These are phyloP conservation scores for Rhazya stricta DNA, from an alignment of 257 asterid genomes.

Conservation along the genomic window DNA sequence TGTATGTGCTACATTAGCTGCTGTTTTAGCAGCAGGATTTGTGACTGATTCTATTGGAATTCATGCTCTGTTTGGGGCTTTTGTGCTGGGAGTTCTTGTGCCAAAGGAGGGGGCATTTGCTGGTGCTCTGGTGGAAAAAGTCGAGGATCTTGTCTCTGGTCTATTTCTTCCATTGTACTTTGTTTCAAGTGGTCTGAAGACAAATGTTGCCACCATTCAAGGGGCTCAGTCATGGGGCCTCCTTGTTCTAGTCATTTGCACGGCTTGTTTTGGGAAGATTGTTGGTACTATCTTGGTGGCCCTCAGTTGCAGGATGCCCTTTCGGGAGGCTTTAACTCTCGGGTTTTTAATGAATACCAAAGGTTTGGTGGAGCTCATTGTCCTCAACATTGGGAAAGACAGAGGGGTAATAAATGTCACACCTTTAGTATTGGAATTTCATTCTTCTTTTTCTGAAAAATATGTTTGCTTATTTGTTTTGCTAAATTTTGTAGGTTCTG, in stretches of 20 bases:
- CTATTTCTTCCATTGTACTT: conserved; percentile 47
- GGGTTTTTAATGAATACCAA: conserved; percentile 58
- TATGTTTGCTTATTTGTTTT: neutral
- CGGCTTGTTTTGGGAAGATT: conserved; percentile 45
- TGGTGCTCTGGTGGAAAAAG: conserved; percentile 37
- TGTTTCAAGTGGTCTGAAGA: conserved; percentile 43
- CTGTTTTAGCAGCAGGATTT: conserved; percentile 44
- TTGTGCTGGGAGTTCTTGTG: conserved; percentile 47
- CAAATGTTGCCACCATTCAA: conserved; percentile 41
- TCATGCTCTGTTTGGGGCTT: conserved; percentile 54
- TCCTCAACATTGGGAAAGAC: conserved; percentile 49
- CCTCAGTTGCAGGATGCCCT: conserved; percentile 32
- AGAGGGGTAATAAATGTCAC: conserved; percentile 22
- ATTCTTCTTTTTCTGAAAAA: neutral
- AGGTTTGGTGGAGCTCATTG: conserved; percentile 48
- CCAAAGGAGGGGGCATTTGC: conserved; percentile 45
- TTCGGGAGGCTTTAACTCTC: conserved; percentile 40
- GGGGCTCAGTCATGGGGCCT: conserved; percentile 56
- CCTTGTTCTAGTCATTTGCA: conserved; percentile 38
- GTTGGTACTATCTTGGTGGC: conserved; percentile 38
- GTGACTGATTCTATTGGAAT: conserved; percentile 49
- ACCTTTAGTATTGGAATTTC: neutral
- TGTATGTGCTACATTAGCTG: conserved; percentile 42
- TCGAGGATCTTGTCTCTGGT: conserved; percentile 41
- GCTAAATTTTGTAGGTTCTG: conserved; percentile 34